phyloP scores from a whole-genome alignment of 306 rosid species.

The Alnus glutinosa region DNA sequence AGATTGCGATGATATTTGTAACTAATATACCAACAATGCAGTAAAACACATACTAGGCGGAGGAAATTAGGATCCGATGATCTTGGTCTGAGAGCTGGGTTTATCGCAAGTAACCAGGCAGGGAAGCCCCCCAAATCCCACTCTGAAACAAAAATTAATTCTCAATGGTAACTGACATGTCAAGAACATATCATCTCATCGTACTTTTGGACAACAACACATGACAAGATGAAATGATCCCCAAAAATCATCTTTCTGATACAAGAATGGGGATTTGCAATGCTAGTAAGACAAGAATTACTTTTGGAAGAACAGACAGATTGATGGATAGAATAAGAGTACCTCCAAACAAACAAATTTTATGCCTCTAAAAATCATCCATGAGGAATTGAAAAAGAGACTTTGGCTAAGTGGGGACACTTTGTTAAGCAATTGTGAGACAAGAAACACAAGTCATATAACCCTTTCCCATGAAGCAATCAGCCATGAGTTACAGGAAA shows the following conservation, averaged over 20 bases:
- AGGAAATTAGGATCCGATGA: slow-evolving; percentile 81
- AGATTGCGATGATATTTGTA: not conserved
- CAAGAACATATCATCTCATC: slow-evolving; percentile 3
- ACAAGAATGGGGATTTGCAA: not conserved
- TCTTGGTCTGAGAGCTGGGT: slow-evolving; percentile 68
- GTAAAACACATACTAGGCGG: slow-evolving; percentile 54
- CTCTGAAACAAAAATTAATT: slow-evolving; percentile 57
- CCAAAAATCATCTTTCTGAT: not conserved
- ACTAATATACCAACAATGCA: not conserved
- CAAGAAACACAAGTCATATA: slow-evolving; percentile 10
- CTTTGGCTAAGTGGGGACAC: not conserved
- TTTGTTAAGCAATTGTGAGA: not conserved
- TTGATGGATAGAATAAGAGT: not conserved
- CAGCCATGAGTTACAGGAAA: not conserved
- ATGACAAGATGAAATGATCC: not conserved
- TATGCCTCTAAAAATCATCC: slow-evolving; percentile 7
- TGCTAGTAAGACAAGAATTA: not conserved
- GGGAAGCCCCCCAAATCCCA: slow-evolving; percentile 99
- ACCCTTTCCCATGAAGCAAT: not conserved
- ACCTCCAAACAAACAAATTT: not conserved
- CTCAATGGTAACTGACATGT: not conserved
- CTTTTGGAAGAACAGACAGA: not conserved
- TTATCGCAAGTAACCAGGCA: slow-evolving; percentile 70
- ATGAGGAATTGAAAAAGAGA: slow-evolving; percentile 16
- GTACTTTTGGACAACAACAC: slow-evolving; percentile 19